These are phyloP conservation scores for Sordaria brevicollis DNA, from an alignment of 495 filamentous ascomycete genomes.

Conservation along the genomic window DNA sequence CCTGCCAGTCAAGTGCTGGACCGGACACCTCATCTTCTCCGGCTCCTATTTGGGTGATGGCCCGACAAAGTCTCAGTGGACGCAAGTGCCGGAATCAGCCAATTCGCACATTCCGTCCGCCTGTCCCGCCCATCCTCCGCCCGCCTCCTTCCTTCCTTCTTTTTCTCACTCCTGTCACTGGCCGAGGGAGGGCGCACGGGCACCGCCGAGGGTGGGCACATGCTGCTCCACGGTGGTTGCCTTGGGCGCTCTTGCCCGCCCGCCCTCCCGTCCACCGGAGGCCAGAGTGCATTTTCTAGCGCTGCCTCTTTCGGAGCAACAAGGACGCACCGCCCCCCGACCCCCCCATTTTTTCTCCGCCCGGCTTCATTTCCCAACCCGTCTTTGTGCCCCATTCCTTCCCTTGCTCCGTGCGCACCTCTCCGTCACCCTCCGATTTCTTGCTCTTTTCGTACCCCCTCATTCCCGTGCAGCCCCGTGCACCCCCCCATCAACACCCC, in stretches of 20 bases:
- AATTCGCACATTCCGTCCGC: neutral
- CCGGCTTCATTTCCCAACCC: slow-evolving; percentile 22
- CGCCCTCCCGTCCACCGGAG: slow-evolving; percentile 7
- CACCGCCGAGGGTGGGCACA: slow-evolving; percentile 1
- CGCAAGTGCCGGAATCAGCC: neutral
- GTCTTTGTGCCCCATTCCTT: slow-evolving; percentile 11
- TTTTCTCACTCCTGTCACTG: neutral
- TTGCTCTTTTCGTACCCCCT: neutral
- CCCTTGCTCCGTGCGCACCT: slow-evolving; percentile 20
- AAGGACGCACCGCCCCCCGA: slow-evolving; percentile 1
- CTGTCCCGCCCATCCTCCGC: neutral
- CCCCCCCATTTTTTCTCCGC: slow-evolving; percentile 21
- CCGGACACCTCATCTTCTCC: neutral
- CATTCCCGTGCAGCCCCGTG: neutral
- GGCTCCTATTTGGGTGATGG: neutral
- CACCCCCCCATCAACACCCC: neutral
- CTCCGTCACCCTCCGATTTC: slow-evolving; percentile 18
- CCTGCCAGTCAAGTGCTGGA: neutral
- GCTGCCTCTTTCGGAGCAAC: slow-evolving; percentile 15
- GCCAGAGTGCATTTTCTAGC: slow-evolving; percentile 13
- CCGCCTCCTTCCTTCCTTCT: neutral
- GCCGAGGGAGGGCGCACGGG: slow-evolving; percentile 2
- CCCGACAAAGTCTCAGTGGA: neutral
- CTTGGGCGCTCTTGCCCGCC: neutral
- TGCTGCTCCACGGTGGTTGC: neutral